These are phyloP conservation scores for Lachnellula cervina DNA, from an alignment of 2,329 filamentous ascomycete species.

Conservation along the genomic window DNA sequence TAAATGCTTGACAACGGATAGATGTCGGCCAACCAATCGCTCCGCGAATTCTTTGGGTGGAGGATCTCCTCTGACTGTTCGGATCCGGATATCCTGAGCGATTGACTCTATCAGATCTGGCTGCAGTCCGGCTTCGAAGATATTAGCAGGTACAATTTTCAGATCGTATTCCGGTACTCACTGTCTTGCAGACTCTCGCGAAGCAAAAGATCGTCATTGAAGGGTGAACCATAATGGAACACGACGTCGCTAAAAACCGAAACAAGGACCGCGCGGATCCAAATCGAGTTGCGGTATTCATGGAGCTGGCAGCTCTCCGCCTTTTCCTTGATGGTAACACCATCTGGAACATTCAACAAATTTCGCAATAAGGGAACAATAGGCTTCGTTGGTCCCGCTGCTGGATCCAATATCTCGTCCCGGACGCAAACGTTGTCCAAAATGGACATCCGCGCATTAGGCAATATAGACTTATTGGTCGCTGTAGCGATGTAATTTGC, in stretches of 20 bases:
- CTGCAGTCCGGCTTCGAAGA: neutral
- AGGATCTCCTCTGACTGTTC: neutral
- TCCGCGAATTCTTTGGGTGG: neutral
- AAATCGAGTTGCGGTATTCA: neutral
- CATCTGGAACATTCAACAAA: neutral
- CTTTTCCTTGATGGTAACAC: neutral
- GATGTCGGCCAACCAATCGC: neutral
- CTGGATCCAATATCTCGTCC: neutral
- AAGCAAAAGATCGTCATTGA: neutral
- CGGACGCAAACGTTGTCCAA: neutral
- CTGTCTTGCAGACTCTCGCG: neutral
- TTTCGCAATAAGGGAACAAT: neutral
- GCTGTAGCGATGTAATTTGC: neutral
- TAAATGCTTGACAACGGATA: neutral
- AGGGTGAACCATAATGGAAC: neutral
- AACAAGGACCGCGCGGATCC: neutral
- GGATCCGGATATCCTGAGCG: neutral
- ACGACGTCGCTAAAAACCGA: neutral
- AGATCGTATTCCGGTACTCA: neutral
- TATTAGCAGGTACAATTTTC: neutral
- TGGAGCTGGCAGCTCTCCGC: neutral
- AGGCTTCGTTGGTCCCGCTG: neutral
- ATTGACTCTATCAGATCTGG: neutral
- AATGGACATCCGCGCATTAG: neutral
- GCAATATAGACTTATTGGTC: neutral